Percentiles rank a stretch among this genome's conserved stretches.
Conservation (phyloP, 177 flowering plant species). For the Telopea speciosissima region DNA sequence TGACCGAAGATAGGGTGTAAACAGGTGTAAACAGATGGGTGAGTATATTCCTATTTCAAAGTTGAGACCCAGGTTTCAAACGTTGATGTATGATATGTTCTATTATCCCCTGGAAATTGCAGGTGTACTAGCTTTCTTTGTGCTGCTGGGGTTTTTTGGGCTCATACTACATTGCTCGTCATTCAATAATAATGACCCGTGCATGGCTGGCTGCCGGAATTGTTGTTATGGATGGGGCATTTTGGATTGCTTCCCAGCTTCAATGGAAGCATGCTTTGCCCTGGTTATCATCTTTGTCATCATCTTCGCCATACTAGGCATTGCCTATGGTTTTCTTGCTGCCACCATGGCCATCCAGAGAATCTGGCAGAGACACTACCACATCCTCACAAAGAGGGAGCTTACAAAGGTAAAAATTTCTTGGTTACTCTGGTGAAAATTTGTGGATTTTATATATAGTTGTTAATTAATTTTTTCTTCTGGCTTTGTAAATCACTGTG, state of each 20-base stretch:
- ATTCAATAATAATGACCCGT: slow-evolving; percentile 59
- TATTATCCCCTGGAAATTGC: slow-evolving; percentile 4
- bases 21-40: no score
- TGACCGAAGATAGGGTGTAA: no score
- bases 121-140: slow-evolving; percentile 92
- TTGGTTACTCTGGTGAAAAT: not conserved
- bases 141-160: slow-evolving; percentile 79
- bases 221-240: slow-evolving; percentile 98
- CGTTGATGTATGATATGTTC: slow-evolving; percentile 1
- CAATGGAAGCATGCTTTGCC: slow-evolving; percentile 90
- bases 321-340: slow-evolving; percentile 92
- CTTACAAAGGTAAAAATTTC: slow-evolving; percentile 59
- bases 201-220: slow-evolving; percentile 85
- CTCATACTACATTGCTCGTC: slow-evolving; percentile 78
- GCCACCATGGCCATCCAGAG: slow-evolving; percentile 88
- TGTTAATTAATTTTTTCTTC: not conserved
- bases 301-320: slow-evolving; percentile 87
- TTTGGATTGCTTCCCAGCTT: slow-evolving; percentile 93
- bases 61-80: not conserved
- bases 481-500: not conserved
- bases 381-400: slow-evolving; percentile 89
- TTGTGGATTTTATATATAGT: not conserved
- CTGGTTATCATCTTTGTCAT: slow-evolving; percentile 73
- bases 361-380: slow-evolving; percentile 97
- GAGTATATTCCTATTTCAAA: not conserved